phyloP scores from a whole-genome alignment of 306 rosid species.

The Cucumis melo region DNA sequence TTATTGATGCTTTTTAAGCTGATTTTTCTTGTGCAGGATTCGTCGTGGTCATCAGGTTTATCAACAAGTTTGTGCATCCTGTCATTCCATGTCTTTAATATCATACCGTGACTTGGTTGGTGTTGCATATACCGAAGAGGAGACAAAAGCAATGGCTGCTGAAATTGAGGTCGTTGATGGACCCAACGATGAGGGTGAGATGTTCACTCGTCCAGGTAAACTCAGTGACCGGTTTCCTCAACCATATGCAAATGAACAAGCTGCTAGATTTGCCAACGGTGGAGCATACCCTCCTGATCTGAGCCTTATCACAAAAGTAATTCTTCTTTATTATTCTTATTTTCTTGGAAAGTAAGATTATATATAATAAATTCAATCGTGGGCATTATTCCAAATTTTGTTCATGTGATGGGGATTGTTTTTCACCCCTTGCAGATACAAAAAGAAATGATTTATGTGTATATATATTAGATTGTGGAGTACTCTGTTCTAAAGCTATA shows the following conservation, averaged over 20 bases:
- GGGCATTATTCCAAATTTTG: not conserved
- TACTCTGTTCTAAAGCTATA: not conserved
- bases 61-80: constrained; percentile 85
- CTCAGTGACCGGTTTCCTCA: constrained; percentile 91
- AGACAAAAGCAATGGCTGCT: constrained; percentile 96
- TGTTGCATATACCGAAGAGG: constrained; percentile 94
- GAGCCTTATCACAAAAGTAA: constrained; percentile 92
- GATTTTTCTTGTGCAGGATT: constrained; percentile 54
- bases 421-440: not conserved
- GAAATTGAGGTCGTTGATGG: constrained; percentile 99
- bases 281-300: constrained; percentile 98
- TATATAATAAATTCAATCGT: not conserved
- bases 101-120: constrained; percentile 99
- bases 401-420: not conserved
- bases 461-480: not conserved
- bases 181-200: constrained; percentile 98
- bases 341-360: not conserved
- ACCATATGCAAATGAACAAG: constrained; percentile 88
- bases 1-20: constrained; percentile 5
- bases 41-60: constrained; percentile 99
- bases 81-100: constrained; percentile 91
- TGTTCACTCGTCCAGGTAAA: constrained; percentile 97
- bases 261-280: constrained; percentile 99
- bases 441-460: not conserved
- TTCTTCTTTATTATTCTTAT: constrained; percentile 13